phyloP scores from a whole-genome alignment of 371 early-diverging fungal species.

The Parasitella parasitica region DNA sequence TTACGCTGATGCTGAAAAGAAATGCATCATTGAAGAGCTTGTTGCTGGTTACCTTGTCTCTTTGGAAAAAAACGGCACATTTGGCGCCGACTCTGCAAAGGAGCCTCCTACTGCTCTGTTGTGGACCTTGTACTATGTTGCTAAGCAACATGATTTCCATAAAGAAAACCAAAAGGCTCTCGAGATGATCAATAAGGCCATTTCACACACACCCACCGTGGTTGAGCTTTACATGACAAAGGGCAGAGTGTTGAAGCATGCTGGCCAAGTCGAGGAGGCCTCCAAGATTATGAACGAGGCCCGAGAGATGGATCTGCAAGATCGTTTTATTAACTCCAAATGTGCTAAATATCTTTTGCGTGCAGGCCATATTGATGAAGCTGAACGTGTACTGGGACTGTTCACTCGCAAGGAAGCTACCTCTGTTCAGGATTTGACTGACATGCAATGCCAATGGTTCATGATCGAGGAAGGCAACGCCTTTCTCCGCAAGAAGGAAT shows the following conservation, averaged over 20 bases:
- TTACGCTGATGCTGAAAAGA: slow-evolving; percentile 70
- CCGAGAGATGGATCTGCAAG: slow-evolving; percentile 89
- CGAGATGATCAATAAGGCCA: slow-evolving; percentile 76
- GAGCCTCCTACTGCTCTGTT: slow-evolving; percentile 83
- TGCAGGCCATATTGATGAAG: slow-evolving; percentile 74
- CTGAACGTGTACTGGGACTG: slow-evolving; percentile 78
- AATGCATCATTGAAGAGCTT: slow-evolving; percentile 61
- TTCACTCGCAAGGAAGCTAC: slow-evolving; percentile 85
- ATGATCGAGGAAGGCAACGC: slow-evolving; percentile 74
- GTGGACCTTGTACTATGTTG: slow-evolving; percentile 89
- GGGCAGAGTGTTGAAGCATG: slow-evolving; percentile 93
- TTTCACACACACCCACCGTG: slow-evolving; percentile 81
- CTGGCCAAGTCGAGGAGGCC: slow-evolving; percentile 73
- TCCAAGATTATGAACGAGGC: slow-evolving; percentile 78
- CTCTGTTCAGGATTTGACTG: slow-evolving; percentile 79
- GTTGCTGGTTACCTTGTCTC: slow-evolving; percentile 59
- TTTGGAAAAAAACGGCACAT: slow-evolving; percentile 51
- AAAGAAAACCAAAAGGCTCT: slow-evolving; percentile 71
- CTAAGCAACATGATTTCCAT: slow-evolving; percentile 81
- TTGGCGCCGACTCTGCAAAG: slow-evolving; percentile 44
- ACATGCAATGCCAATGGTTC: slow-evolving; percentile 94
- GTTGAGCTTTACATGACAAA: slow-evolving; percentile 93
- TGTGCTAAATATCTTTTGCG: slow-evolving; percentile 93
- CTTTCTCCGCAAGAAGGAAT: slow-evolving; percentile 63
- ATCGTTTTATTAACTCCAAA: slow-evolving; percentile 95